Conservation (phyloP, 768 basidiomycete genomes). For the Grammothele lineata region DNA sequence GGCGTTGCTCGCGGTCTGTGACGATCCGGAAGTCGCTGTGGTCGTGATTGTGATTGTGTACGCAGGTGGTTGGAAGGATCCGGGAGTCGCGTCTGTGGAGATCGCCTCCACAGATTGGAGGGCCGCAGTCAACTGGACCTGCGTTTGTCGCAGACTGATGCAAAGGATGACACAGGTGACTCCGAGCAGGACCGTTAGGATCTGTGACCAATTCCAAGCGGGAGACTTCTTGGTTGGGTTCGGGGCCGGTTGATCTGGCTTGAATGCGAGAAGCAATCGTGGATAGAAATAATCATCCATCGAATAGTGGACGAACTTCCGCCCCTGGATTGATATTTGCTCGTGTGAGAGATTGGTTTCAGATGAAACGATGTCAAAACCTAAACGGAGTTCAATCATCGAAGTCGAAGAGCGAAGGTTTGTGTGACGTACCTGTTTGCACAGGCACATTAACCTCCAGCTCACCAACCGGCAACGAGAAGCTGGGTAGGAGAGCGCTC, state of each 20-base stretch:
- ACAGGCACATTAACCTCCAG: slow-evolving; percentile 59
- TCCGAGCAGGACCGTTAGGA: neutral
- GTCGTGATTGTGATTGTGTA: slow-evolving; percentile 36
- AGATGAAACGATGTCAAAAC: slow-evolving; percentile 39
- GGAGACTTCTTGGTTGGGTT: neutral
- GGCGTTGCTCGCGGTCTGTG: neutral
- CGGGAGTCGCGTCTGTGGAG: neutral
- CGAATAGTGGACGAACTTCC: slow-evolving; percentile 52
- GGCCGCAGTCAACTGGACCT: slow-evolving; percentile 15
- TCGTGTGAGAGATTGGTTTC: slow-evolving; percentile 57
- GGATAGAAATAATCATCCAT: slow-evolving; percentile 58
- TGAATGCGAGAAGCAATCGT: slow-evolving; percentile 30
- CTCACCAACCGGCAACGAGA: slow-evolving; percentile 61
- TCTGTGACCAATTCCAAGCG: slow-evolving; percentile 1
- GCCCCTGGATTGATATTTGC: slow-evolving; percentile 35
- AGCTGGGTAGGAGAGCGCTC: slow-evolving; percentile 64
- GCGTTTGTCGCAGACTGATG: slow-evolving; percentile 5
- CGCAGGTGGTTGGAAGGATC: too few species aligned
- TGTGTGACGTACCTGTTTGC: slow-evolving; percentile 49
- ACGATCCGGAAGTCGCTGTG: slow-evolving; percentile 1
- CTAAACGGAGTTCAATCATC: too few species aligned
- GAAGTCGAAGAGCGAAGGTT: slow-evolving; percentile 7
- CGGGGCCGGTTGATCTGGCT: slow-evolving; percentile 16
- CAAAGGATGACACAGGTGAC: slow-evolving; percentile 1
- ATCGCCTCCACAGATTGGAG: neutral